These are phyloP conservation scores for Aspergillus spinulosporus DNA, from an alignment of 2,329 filamentous ascomycete genomes.

Conservation along the genomic window DNA sequence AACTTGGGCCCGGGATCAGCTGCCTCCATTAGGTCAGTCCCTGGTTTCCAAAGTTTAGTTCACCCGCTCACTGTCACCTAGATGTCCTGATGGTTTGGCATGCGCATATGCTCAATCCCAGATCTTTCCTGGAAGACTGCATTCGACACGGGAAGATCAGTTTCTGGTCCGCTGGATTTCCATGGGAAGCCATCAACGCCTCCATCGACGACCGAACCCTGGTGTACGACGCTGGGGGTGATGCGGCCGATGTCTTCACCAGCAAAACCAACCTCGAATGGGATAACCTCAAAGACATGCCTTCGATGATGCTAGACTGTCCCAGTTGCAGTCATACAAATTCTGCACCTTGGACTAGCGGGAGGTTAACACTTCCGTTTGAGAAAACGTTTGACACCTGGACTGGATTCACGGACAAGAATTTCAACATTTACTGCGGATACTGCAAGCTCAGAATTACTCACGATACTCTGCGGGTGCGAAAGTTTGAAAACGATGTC, in stretches of 20 bases:
- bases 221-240: slow-evolving; percentile 53
- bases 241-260: slow-evolving; percentile 52
- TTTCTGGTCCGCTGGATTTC: slow-evolving; percentile 64
- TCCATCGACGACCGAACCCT: slow-evolving; percentile 61
- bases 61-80: slow-evolving; percentile 23
- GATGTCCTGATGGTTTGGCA: slow-evolving; percentile 82
- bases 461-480: slow-evolving; percentile 61
- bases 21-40: slow-evolving; percentile 62
- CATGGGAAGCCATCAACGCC: slow-evolving; percentile 61
- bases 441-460: slow-evolving; percentile 54
- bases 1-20: slow-evolving; percentile 43
- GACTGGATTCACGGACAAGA: slow-evolving; percentile 40
- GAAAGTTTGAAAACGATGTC: slow-evolving; percentile 62
- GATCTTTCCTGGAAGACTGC: slow-evolving; percentile 72
- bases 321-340: slow-evolving; percentile 52
- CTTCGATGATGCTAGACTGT: slow-evolving; percentile 55
- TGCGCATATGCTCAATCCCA: slow-evolving; percentile 74
- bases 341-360: slow-evolving; percentile 60
- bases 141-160: slow-evolving; percentile 58
- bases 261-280: slow-evolving; percentile 54
- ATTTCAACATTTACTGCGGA: slow-evolving; percentile 54
- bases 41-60: not conserved
- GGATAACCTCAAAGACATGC: slow-evolving; percentile 59
- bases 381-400: slow-evolving; percentile 29
- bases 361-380: slow-evolving; percentile 25